Percentiles rank a stretch among this genome's conserved stretches.
These are phyloP conservation scores for grape (Vitis vinifera) DNA, from an alignment of 164 flowering plant genomes.

Conservation along the genomic window ASM3070453v1 NC_081815.1:742001-742500, in stretches of 20 bases:
- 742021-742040: too few species aligned
- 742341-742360: conserved; percentile 57
- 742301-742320: conserved; percentile 61
- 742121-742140: background rate
- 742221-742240: conserved; percentile 44
- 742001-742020: background rate
- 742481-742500: conserved; percentile 71
- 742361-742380: conserved; percentile 79
- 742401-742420: conserved; percentile 56
- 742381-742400: conserved; percentile 63
- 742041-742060: too few species aligned
- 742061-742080: background rate
- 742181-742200: background rate
- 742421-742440: conserved; percentile 53
- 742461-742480: conserved; percentile 90
- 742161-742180: background rate
- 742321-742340: conserved; percentile 65
- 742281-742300: conserved; percentile 61
- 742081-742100: background rate
- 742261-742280: conserved; percentile 76
- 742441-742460: conserved; percentile 80
- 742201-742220: background rate
- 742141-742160: background rate
- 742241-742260: conserved; percentile 67
- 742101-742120: background rate